Evolutionary conservation across 2,329 filamentous ascomycete genomes (phyloP), one percentile per base, ranked within the genome.

Genomic region (Fusarium sp.): DNA sequence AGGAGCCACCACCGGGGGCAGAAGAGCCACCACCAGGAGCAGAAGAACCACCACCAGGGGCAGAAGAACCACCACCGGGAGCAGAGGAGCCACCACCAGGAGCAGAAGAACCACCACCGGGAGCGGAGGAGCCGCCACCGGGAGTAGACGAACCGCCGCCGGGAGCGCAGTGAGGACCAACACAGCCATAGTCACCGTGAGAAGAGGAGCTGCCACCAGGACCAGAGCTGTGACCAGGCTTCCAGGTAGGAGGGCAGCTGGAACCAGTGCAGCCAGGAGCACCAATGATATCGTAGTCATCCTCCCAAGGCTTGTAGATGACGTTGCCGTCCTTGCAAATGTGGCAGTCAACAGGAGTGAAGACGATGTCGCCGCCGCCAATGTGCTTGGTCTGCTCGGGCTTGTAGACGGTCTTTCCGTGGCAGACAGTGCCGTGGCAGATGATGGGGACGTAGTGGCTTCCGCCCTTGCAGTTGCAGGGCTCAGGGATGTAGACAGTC

Each of bases 281-380:
- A 40, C 55, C 38, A 33, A 56, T 29, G 35, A 62, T n/a, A 31
- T 49, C 49, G n/a, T 63, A 59, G 42, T 27, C 56, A 57, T 69
- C 72, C 70, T 77, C 67, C 58, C 57, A 74, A 55, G 75, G 74
- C 75, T 75, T 75, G 74, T 75, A 78, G 71, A 71, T 38, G 16
- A 71, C n/a, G 14, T 71, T 61, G 3, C 72, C 74, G 9, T 66
- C 24, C 64, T 72, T 42, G 49, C 72, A 75, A 14, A 35, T 38
- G 0, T 75, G 59, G 31, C 73, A 75, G 62, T 73, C 27, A n/a
- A 38, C 33, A 8, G 72, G 64, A 5, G 60, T 59, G 67, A 67
- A 77, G 69, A 65, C 68, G 29, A 71, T 61, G 5, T 74, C 61
- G 49, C 72, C 7, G 42, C 64, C 66, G 31, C 61, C 58, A 60